Evolutionary conservation across 1,284 basidiomycete genomes (phyloP).

Genomic region (Malassezia sp.): DNA sequence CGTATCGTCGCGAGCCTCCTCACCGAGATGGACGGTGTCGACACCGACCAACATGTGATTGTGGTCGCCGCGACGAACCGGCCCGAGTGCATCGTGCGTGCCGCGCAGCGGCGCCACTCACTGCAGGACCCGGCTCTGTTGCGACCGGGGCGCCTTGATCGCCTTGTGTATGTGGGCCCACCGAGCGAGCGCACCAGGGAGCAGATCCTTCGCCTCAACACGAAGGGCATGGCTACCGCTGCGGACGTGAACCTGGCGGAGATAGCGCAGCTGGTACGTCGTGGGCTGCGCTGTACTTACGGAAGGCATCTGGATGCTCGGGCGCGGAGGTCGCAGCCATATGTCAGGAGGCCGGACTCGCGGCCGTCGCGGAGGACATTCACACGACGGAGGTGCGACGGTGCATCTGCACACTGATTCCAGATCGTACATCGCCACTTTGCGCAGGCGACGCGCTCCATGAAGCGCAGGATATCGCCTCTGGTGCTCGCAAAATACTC

Average conservation of each 20-base stretch:
- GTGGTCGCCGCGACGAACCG: constrained; percentile 92
- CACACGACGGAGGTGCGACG: constrained; percentile 61
- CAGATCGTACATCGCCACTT: constrained; percentile 70
- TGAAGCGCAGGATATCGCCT: constrained; percentile 73
- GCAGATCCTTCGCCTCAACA: constrained; percentile 72
- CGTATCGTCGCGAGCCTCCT: constrained; percentile 84
- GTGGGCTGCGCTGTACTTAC: constrained; percentile 35
- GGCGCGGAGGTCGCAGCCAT: constrained; percentile 85
- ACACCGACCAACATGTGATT: constrained; percentile 80
- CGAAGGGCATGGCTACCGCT: constrained; percentile 65
- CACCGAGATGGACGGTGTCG: constrained; percentile 94
- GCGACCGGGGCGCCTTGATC: constrained; percentile 87
- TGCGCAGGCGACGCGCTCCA: constrained; percentile 59
- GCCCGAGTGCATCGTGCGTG: constrained; percentile 73
- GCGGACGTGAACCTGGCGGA: constrained; percentile 58
- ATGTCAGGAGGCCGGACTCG: constrained; percentile 88
- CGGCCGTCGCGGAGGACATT: constrained; percentile 77
- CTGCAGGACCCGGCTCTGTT: constrained; percentile 79
- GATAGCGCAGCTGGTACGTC: constrained; percentile 65
- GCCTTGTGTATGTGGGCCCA: constrained; percentile 85
- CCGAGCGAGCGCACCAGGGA: constrained; percentile 67
- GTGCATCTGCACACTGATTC: constrained; percentile 51
- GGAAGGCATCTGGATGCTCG: constrained; percentile 66
- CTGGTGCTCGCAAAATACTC: constrained; percentile 50
- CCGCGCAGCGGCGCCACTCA: background rate